Conservation (phyloP, 1,284 basidiomycete species). For the Irpex sp. region DNA sequence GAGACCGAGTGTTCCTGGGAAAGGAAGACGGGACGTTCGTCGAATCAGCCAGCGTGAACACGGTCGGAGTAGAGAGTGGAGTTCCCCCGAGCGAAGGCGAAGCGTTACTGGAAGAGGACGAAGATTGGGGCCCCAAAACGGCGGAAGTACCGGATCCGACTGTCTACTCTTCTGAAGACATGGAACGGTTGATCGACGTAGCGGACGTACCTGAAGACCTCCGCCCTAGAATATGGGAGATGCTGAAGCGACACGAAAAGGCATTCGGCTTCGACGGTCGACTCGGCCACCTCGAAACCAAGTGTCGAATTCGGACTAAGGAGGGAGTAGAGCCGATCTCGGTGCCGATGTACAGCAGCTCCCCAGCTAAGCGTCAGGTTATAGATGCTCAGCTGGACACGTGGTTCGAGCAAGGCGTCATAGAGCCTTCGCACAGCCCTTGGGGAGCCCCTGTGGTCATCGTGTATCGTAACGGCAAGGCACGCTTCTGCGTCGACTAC, state of each 20-base stretch:
- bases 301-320: background rate
- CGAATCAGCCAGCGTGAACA: too few species aligned
- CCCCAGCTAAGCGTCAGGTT: constrained; percentile 26
- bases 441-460: constrained; percentile 31
- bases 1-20: too few species aligned
- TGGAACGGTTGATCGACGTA: constrained; percentile 1
- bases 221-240: background rate
- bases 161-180: background rate
- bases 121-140: constrained; percentile 1
- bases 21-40: too few species aligned
- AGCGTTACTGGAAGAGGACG: too few species aligned
- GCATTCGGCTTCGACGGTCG: background rate
- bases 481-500: constrained; percentile 11
- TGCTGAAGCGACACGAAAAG: background rate
- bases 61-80: too few species aligned
- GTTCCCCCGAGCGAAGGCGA: too few species aligned
- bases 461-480: constrained; percentile 29
- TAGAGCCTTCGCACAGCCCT: constrained; percentile 29
- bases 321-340: constrained; percentile 14
- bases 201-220: background rate
- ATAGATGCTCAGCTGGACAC: constrained; percentile 27
- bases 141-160: background rate
- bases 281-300: background rate
- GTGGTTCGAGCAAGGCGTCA: constrained; percentile 26
- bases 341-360: constrained; percentile 22